Evolutionary conservation across 768 basidiomycete species (phyloP).

Genomic region (Inosperma sp.): DNA sequence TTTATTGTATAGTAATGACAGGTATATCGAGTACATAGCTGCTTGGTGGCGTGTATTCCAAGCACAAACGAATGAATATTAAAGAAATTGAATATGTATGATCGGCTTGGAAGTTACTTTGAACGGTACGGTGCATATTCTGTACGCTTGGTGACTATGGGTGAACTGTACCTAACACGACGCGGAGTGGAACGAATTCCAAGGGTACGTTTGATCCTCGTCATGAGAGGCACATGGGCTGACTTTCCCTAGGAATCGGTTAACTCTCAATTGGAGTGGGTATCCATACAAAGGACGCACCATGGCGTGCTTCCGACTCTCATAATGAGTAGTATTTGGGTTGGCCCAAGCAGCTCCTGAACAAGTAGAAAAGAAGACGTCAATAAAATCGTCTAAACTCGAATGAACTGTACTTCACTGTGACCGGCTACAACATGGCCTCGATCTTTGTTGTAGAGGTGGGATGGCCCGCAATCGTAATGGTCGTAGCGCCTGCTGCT

Average conservation of each 20-base stretch:
- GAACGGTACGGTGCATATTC: no score
- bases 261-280: background rate
- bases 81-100: no score
- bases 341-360: constrained; percentile 47
- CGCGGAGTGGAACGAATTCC: constrained; percentile 47
- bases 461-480: background rate
- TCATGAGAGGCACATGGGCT: constrained; percentile 47
- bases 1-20: no score
- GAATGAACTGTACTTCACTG: constrained; percentile 31
- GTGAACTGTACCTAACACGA: constrained; percentile 13
- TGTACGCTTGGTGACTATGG: no score
- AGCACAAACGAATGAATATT: no score
- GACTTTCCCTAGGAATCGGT: constrained; percentile 36
- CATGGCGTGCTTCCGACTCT: constrained; percentile 44
- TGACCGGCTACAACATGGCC: constrained; percentile 47
- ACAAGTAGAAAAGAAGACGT: constrained; percentile 2
- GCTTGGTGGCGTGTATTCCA: background rate
- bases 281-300: constrained; percentile 26
- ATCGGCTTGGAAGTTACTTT: no score
- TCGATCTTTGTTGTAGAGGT: constrained; percentile 27
- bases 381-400: background rate
- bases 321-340: constrained; percentile 44
- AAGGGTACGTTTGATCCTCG: constrained; percentile 47
- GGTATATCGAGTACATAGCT: no score
- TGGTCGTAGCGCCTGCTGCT: background rate